Conservation (phyloP, 805 yeast species). For the Saccharomyces paradoxus region DNA sequence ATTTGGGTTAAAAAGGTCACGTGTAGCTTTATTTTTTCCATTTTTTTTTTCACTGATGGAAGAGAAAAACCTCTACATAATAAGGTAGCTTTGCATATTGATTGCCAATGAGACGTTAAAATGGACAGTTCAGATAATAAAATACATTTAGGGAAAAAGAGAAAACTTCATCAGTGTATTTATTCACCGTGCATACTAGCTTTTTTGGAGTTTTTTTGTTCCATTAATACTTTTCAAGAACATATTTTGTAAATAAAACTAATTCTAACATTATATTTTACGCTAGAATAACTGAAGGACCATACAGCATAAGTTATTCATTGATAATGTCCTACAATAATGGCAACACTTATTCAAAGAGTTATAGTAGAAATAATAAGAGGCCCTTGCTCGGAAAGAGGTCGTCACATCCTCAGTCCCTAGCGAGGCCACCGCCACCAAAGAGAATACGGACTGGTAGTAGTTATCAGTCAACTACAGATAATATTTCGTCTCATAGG, state of each 20-base stretch:
- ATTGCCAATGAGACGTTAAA: neutral
- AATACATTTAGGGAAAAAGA: neutral
- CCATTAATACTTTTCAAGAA: neutral
- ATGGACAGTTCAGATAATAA: neutral
- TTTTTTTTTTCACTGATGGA: neutral
- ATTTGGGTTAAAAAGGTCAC: neutral
- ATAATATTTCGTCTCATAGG: slow-evolving; percentile 1
- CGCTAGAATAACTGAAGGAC: neutral
- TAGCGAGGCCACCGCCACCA: slow-evolving; percentile 10
- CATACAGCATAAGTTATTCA: neutral
- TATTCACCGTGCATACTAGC: neutral
- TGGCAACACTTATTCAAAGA: neutral
- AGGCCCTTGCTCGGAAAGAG: neutral
- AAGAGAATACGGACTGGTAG: slow-evolving; percentile 12
- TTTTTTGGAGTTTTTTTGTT: neutral
- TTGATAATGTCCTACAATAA: neutral
- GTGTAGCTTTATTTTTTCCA: neutral
- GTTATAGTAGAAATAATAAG: neutral
- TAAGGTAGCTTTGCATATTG: neutral
- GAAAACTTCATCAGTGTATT: neutral
- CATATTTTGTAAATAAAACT: neutral
- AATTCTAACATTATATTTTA: neutral
- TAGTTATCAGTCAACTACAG: slow-evolving; percentile 5
- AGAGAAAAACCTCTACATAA: neutral
- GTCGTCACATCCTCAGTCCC: neutral